phyloP scores from a whole-genome alignment of 1,284 basidiomycete genomes.

The Sporisorium sorghi region DNA sequence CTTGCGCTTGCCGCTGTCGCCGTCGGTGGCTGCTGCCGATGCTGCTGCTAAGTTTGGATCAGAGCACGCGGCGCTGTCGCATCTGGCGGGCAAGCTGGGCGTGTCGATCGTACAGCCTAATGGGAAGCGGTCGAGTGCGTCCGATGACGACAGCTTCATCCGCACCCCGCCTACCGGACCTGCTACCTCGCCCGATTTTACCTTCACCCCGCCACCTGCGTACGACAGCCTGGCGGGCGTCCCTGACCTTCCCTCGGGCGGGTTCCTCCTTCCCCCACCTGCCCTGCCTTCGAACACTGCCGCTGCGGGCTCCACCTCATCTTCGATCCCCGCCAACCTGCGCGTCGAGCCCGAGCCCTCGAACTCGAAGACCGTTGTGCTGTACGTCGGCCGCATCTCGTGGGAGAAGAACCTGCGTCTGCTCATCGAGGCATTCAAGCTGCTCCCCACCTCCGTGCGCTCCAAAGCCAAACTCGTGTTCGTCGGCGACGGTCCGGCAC shows the following conservation, averaged over 20 bases:
- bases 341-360: constrained; percentile 29
- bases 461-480: constrained; percentile 73
- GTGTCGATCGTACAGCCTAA: constrained; percentile 25
- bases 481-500: constrained; percentile 74
- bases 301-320: no score
- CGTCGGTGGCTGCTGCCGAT: constrained; percentile 43
- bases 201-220: constrained; percentile 62
- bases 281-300: constrained; percentile 36
- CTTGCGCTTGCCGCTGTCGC: constrained; percentile 66
- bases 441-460: constrained; percentile 61
- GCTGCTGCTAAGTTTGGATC: constrained; percentile 26
- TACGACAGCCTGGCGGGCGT: constrained; percentile 63
- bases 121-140: background rate
- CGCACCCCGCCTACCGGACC: constrained; percentile 68
- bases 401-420: constrained; percentile 76
- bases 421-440: constrained; percentile 72
- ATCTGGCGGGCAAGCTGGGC: constrained; percentile 54
- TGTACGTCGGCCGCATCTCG: constrained; percentile 71
- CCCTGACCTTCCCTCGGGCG: constrained; percentile 45
- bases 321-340: constrained; percentile 9
- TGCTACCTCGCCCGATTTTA: constrained; percentile 56
- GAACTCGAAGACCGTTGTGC: constrained; percentile 66
- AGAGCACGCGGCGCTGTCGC: constrained; percentile 41
- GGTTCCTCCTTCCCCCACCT: constrained; percentile 60
- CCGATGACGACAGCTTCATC: constrained; percentile 66